Conservation (phyloP, 495 filamentous ascomycete species). For the Podospora conica region DNA sequence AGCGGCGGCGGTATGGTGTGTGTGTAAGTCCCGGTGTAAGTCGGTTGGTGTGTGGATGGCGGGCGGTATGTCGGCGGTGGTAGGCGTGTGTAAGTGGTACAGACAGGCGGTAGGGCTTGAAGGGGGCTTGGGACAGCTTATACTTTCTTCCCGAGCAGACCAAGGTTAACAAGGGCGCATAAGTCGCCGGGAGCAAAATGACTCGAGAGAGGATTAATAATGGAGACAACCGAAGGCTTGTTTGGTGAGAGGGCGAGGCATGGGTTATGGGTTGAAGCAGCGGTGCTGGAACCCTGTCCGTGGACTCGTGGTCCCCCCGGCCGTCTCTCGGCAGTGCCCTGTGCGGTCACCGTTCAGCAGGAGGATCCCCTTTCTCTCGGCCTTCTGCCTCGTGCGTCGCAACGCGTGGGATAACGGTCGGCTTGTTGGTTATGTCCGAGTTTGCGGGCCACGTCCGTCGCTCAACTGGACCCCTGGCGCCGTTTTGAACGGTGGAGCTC, state of each 20-base stretch:
- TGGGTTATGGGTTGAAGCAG: conserved; percentile 7
- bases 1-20: not conserved
- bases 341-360: not conserved
- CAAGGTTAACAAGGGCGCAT: conserved; percentile 16
- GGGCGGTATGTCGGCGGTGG: not conserved
- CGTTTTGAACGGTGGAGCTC: not conserved
- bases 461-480: not conserved
- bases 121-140: not conserved
- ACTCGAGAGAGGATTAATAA: conserved; percentile 24
- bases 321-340: conserved; percentile 10
- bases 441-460: conserved; percentile 12
- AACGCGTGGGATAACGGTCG: conserved; percentile 23
- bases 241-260: conserved; percentile 9
- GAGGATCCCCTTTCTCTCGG: conserved; percentile 15
- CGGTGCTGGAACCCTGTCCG: conserved; percentile 1
- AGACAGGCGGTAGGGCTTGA: conserved; percentile 2
- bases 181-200: conserved; percentile 14
- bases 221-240: conserved; percentile 9
- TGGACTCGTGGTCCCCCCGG: conserved; percentile 2
- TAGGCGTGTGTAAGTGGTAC: conserved; percentile 4
- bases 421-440: conserved; percentile 35
- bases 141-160: conserved; percentile 1
- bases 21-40: conserved; percentile 12
- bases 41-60: conserved; percentile 5
- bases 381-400: conserved; percentile 9